phyloP scores from a whole-genome alignment of 2,329 filamentous ascomycete species.

The Dissoconium aciculare region DNA sequence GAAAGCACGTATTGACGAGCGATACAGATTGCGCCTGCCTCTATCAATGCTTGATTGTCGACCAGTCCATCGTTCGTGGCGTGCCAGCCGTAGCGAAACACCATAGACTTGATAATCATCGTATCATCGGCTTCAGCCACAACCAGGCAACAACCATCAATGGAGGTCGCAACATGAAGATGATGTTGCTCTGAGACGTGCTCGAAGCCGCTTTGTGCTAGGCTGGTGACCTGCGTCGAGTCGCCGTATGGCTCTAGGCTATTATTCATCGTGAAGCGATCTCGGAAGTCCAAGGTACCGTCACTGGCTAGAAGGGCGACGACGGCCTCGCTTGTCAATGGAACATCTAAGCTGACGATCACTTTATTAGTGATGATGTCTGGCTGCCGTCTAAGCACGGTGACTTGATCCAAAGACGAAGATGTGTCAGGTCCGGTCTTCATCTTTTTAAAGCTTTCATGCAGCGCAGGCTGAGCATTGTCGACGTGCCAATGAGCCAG shows the following conservation, averaged over 20 bases:
- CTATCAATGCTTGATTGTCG: constrained; percentile 15
- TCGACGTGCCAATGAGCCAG: constrained; percentile 70
- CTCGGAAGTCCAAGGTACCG: constrained; percentile 65
- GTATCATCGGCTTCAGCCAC: constrained; percentile 32
- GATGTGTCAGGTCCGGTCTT: constrained; percentile 13
- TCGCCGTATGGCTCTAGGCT: constrained; percentile 48
- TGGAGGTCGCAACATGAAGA: constrained; percentile 32
- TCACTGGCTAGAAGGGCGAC: constrained; percentile 64
- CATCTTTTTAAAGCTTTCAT: constrained; percentile 25
- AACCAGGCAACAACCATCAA: constrained; percentile 29
- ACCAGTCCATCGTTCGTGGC: constrained; percentile 15
- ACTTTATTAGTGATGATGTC: constrained; percentile 56
- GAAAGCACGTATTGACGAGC: constrained; percentile 22
- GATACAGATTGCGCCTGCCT: constrained; percentile 21
- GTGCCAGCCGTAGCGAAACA: constrained; percentile 19
- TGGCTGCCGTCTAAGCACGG: constrained; percentile 47
- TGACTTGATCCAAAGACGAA: constrained; percentile 13
- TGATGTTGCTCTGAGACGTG: constrained; percentile 48
- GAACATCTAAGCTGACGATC: constrained; percentile 47
- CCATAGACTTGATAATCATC: constrained; percentile 22
- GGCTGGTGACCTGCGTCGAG: constrained; percentile 48
- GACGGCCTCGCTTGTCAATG: constrained; percentile 55
- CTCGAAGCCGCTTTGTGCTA: constrained; percentile 64
- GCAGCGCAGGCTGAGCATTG: constrained; percentile 27
- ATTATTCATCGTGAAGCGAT: constrained; percentile 56